Evolutionary conservation across 164 flowering plant species (phyloP).

Genomic region (Sextonia rubra): DNA sequence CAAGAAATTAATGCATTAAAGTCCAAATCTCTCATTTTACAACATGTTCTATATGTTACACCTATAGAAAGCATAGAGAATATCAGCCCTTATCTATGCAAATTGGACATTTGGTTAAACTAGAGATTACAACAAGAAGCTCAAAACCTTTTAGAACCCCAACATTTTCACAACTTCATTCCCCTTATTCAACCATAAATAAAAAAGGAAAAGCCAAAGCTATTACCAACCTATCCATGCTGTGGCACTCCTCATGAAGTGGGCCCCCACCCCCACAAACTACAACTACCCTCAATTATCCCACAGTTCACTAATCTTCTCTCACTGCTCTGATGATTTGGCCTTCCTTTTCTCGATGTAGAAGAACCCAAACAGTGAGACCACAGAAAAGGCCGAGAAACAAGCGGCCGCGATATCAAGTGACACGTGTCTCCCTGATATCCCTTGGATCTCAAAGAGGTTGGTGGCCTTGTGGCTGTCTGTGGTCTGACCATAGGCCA

Average conservation of each 20-base stretch:
- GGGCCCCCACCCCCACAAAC: neutral
- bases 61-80: too few species aligned
- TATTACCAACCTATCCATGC: neutral
- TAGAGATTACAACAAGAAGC: too few species aligned
- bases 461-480: conserved; percentile 36
- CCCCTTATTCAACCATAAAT: too few species aligned
- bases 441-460: conserved; percentile 49
- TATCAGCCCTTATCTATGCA: too few species aligned
- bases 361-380: conserved; percentile 61
- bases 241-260: neutral
- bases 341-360: conserved; percentile 59
- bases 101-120: too few species aligned
- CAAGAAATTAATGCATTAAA: too few species aligned
- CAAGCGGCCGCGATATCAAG: conserved; percentile 61
- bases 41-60: too few species aligned
- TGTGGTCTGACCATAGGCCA: conserved; percentile 75
- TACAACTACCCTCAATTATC: neutral
- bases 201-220: too few species aligned
- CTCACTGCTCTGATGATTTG: conserved; percentile 15
- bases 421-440: conserved; percentile 64
- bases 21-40: too few species aligned
- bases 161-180: too few species aligned
- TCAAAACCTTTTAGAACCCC: too few species aligned
- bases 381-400: conserved; percentile 78
- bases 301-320: neutral